Conservation (phyloP, 2,329 filamentous ascomycete genomes). For the Xylariaceae sp. region DNA sequence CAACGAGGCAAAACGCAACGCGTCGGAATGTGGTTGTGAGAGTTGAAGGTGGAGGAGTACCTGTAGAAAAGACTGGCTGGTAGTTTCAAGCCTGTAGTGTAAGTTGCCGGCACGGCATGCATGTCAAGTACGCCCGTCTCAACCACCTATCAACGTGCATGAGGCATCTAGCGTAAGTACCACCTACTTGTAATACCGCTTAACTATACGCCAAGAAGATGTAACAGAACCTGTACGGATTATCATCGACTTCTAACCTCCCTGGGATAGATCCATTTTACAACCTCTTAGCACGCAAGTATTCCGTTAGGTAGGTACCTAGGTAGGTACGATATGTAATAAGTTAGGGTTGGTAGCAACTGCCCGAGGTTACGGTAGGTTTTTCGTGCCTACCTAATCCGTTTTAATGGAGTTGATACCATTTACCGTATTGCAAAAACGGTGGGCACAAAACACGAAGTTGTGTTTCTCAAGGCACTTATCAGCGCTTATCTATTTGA, state of each 20-base stretch:
- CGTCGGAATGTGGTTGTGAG: conserved; percentile 19
- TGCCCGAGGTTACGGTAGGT: too few species aligned
- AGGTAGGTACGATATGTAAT: neutral
- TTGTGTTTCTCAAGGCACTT: neutral
- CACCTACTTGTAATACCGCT: too few species aligned
- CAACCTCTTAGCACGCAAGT: neutral
- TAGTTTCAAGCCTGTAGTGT: neutral
- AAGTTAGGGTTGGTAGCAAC: too few species aligned
- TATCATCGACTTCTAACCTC: too few species aligned
- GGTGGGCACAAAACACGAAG: neutral
- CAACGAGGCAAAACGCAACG: conserved; percentile 11
- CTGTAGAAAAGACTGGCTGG: conserved; percentile 18
- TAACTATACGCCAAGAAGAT: too few species aligned
- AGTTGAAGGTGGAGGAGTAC: conserved; percentile 19
- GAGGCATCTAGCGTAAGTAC: too few species aligned
- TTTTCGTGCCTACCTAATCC: too few species aligned
- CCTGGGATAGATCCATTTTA: too few species aligned
- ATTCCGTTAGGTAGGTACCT: neutral
- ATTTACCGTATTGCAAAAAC: too few species aligned
- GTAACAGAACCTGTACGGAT: too few species aligned
- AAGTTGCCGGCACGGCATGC: neutral
- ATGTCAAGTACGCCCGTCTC: conserved; percentile 1
- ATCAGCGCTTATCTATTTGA: neutral
- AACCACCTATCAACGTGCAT: neutral
- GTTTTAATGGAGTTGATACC: too few species aligned